Evolutionary conservation across 2,329 filamentous ascomycete species (phyloP).

Genomic region (Colletotrichum australisinense): DNA sequence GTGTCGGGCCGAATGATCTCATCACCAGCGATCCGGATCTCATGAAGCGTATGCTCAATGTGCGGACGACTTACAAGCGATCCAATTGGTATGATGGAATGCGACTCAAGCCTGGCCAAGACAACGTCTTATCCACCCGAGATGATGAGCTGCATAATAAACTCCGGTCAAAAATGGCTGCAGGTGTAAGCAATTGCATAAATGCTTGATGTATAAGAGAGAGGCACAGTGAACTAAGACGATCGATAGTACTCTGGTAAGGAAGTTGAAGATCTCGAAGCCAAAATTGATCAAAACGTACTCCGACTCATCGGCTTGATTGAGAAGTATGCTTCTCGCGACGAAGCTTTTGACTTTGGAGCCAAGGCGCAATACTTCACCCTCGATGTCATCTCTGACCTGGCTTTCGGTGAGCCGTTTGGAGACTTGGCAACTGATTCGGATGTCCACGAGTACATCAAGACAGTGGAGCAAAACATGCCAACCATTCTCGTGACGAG

Average conservation of each 20-base stretch:
- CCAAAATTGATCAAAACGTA: conserved; percentile 60
- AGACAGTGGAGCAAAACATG: conserved; percentile 55
- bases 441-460: conserved; percentile 60
- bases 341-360: conserved; percentile 60
- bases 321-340: conserved; percentile 50
- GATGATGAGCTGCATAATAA: conserved; percentile 56
- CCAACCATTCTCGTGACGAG: conserved; percentile 57
- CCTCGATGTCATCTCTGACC: conserved; percentile 63
- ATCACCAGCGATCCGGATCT: conserved; percentile 52
- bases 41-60: conserved; percentile 50
- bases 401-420: conserved; percentile 62
- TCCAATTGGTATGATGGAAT: conserved; percentile 59
- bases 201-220: neutral
- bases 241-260: conserved; percentile 58
- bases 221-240: neutral
- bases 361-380: conserved; percentile 62
- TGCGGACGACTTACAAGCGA: conserved; percentile 50
- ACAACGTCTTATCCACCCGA: conserved; percentile 63
- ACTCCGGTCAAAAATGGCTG: conserved; percentile 60
- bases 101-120: conserved; percentile 63
- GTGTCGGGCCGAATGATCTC: conserved; percentile 56
- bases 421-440: conserved; percentile 57
- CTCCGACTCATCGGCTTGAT: conserved; percentile 56
- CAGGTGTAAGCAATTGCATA: conserved; percentile 51
- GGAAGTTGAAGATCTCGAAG: conserved; percentile 62